Evolutionary conservation across 257 asterid species (phyloP), one percentile per base, ranked within the genome.

Genomic region (Solanum medicagineum): DNA sequence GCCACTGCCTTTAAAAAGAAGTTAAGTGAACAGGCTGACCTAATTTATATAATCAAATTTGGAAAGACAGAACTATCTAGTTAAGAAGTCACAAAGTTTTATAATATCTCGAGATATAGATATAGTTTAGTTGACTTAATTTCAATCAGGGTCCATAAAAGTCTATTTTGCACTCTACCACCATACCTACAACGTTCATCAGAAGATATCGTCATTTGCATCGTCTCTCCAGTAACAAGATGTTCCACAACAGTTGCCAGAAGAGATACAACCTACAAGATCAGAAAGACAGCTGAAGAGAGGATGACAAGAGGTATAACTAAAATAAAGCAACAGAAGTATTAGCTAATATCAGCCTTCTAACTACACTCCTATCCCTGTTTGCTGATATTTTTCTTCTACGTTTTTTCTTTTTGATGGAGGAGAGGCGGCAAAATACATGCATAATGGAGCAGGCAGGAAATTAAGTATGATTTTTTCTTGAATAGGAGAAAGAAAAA

Each of bases 171-270:
- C 81, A 86, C 7, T 73, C 22, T 15, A 73, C 83, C 80, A 84
- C 83, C 87, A 79, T 90, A 97, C 99, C 97, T 94, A 92, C 95
- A 92, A 85, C 98, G 97, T 89, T 97, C 93, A 65, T 95, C 98
- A 85, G 96, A 89, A 83, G 97, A 80, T 53, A 94, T 92, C 2
- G 97, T 89, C 98, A 97, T 94, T 89, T 95, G 99, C 99, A 97
- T 97, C 62, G 98, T 95, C 91, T 97, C 99, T 8, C 99, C 99
- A 10, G 99, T 95, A 82, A 97, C 99, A 85, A 97, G 94, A 91
- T 97, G 98, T 88, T 95, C 97, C 81, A 95, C 96, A 81, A 92
- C 98, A 84, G 87, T 93, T 85, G 98, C 98, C 90, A 97, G 87
- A 88, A 97, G 97, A 59, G 97, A 85, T 81, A 97, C 98, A 54